These are phyloP conservation scores for Beauveria rudraprayagi DNA, from an alignment of 2,329 filamentous ascomycete species.

Conservation along the genomic window DNA sequence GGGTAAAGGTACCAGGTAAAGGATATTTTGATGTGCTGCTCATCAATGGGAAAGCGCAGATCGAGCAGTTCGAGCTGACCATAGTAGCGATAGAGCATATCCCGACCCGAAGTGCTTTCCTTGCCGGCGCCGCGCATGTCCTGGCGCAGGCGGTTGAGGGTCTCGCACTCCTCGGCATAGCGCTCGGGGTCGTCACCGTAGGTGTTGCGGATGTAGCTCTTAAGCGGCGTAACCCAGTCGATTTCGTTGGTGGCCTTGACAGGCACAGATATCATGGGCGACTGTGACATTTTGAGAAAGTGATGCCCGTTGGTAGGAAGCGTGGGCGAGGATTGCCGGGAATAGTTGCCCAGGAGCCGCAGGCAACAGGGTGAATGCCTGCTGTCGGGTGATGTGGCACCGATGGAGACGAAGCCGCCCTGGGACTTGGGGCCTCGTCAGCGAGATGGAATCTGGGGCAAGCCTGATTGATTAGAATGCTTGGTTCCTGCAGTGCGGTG, in stretches of 20 bases:
- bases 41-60: constrained; percentile 90
- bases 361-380: not conserved
- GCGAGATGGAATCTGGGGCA: not conserved
- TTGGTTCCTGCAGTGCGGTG: constrained; percentile 4
- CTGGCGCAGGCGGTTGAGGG: constrained; percentile 88
- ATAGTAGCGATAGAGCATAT: constrained; percentile 94
- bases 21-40: constrained; percentile 97
- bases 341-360: not conserved
- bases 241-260: constrained; percentile 95
- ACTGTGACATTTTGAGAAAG: constrained; percentile 60
- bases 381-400: not conserved
- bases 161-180: constrained; percentile 91
- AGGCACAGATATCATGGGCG: constrained; percentile 91
- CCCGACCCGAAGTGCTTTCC: constrained; percentile 87
- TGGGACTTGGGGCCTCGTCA: not conserved
- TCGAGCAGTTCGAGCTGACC: constrained; percentile 93
- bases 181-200: constrained; percentile 96
- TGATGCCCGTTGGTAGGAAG: not conserved
- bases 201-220: constrained; percentile 84
- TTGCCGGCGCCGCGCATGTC: constrained; percentile 97
- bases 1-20: constrained; percentile 73
- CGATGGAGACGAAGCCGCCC: not conserved
- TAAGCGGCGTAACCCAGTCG: constrained; percentile 90
- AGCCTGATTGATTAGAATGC: not conserved
- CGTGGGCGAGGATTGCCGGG: not conserved